phyloP scores from a whole-genome alignment of 768 basidiomycete species.

The Boletus sensibilis region DNA sequence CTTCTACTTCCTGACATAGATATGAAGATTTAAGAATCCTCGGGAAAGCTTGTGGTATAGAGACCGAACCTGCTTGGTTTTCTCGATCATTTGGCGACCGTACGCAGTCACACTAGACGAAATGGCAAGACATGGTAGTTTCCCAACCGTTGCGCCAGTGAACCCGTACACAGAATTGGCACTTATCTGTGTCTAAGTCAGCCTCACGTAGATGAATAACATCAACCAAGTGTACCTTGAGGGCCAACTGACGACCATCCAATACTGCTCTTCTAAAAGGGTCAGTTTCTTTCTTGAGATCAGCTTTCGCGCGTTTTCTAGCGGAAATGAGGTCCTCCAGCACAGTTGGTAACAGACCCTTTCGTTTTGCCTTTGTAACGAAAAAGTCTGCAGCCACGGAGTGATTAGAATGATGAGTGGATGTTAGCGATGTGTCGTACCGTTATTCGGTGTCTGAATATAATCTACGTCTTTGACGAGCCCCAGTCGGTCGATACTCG shows the following conservation, averaged over 20 bases:
- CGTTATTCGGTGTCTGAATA: slow-evolving; percentile 93
- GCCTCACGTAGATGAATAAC: not conserved
- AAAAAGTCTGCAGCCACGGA: slow-evolving; percentile 69
- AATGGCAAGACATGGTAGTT: slow-evolving; percentile 92
- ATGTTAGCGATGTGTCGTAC: slow-evolving; percentile 38
- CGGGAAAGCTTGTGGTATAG: not conserved
- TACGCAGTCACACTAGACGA: slow-evolving; percentile 95
- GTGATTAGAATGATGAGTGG: not conserved
- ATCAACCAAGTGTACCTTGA: slow-evolving; percentile 60
- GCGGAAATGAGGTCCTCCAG: slow-evolving; percentile 92
- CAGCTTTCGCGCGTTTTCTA: slow-evolving; percentile 91
- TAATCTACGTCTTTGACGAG: slow-evolving; percentile 88
- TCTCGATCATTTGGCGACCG: slow-evolving; percentile 98
- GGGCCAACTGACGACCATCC: slow-evolving; percentile 93
- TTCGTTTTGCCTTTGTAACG: slow-evolving; percentile 65
- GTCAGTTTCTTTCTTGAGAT: slow-evolving; percentile 95
- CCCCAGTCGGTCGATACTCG: slow-evolving; percentile 70
- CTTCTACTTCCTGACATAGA: slow-evolving; percentile 71
- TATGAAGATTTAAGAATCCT: not conserved
- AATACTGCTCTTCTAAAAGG: slow-evolving; percentile 96
- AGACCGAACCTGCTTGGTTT: slow-evolving; percentile 74
- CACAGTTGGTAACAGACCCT: slow-evolving; percentile 88
- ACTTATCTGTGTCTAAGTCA: slow-evolving; percentile 66
- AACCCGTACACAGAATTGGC: slow-evolving; percentile 99
- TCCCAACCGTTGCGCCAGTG: slow-evolving; percentile 96